Percentiles rank a stretch among this genome's conserved stretches.
Evolutionary conservation across 2,329 filamentous ascomycete genomes (phyloP).

Genomic region (Ophiocordyceps camponoti-rufipedis): DNA sequence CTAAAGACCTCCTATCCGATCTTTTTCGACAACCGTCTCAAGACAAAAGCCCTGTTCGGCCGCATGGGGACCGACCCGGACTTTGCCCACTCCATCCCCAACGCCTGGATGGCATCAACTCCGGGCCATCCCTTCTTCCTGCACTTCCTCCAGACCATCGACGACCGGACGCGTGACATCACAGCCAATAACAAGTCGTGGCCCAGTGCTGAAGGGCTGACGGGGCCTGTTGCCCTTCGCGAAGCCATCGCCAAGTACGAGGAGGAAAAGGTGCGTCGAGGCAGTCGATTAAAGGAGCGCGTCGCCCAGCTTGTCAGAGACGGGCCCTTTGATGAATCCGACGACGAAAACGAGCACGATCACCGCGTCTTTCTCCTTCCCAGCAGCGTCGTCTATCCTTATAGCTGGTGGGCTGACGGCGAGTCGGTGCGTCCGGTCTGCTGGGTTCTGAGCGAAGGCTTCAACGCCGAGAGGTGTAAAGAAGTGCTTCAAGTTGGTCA

Average conservation of each 20-base stretch:
- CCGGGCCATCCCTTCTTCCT: constrained; percentile 16
- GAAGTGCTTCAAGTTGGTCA: constrained; percentile 4
- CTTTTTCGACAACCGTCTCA: not conserved
- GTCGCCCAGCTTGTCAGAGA: not conserved
- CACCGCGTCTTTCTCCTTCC: constrained; percentile 8
- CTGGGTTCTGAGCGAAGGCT: constrained; percentile 6
- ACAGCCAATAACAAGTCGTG: not conserved
- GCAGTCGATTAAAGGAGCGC: constrained; percentile 1
- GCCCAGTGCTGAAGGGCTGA: constrained; percentile 2
- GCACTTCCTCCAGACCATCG: constrained; percentile 4
- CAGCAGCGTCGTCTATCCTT: constrained; percentile 8
- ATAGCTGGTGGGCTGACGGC: constrained; percentile 7
- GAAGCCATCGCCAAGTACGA: constrained; percentile 4
- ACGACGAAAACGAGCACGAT: not conserved
- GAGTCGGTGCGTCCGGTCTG: constrained; percentile 4
- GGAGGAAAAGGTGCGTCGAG: not conserved
- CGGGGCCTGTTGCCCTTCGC: constrained; percentile 5
- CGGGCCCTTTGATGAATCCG: constrained; percentile 1
- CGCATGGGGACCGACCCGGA: constrained; percentile 12
- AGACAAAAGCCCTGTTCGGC: constrained; percentile 10
- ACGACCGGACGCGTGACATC: not conserved
- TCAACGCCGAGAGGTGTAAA: constrained; percentile 7
- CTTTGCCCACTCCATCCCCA: constrained; percentile 15
- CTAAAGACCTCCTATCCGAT: not conserved
- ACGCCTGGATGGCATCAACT: constrained; percentile 18